Percentiles rank a stretch among this genome's conserved stretches.
These are phyloP conservation scores for Escovopsis sp. DNA, from an alignment of 2,329 filamentous ascomycete genomes.

Conservation along the genomic window DNA sequence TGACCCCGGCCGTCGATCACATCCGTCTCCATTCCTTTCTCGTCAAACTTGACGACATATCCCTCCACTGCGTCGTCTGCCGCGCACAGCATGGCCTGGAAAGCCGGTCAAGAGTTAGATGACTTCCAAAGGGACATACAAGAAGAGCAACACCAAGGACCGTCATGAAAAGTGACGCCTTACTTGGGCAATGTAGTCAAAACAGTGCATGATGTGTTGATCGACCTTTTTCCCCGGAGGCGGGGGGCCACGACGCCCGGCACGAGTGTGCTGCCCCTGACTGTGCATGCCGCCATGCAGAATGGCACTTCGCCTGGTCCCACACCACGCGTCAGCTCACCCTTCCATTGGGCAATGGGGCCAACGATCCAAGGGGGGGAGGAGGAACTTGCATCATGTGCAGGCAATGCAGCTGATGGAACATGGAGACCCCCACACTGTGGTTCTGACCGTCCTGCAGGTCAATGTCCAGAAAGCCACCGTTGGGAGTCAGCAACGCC, in stretches of 20 bases:
- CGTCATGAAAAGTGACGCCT: not conserved
- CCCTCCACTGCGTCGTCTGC: constrained; percentile 1
- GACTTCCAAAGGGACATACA: too few species aligned
- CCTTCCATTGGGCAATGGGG: too few species aligned
- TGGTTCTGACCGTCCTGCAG: not conserved
- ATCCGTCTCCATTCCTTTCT: not conserved
- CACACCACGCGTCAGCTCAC: too few species aligned
- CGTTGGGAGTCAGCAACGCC: constrained; percentile 1
- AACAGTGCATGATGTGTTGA: constrained; percentile 1
- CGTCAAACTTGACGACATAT: not conserved
- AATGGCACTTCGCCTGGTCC: not conserved
- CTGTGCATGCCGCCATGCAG: not conserved
- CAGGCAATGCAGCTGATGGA: constrained; percentile 1
- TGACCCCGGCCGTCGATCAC: not conserved
- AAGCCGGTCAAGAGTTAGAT: not conserved
- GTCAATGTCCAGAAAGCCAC: constrained; percentile 1
- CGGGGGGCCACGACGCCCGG: not conserved
- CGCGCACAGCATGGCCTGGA: not conserved
- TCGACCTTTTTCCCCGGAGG: not conserved
- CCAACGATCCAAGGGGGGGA: not conserved
- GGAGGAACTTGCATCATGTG: not conserved
- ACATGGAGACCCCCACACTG: constrained; percentile 1
- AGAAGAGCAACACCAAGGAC: too few species aligned
- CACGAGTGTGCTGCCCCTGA: not conserved
- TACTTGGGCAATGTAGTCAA: constrained; percentile 1